Evolutionary conservation across 2,329 filamentous ascomycete species (phyloP).

Genomic region (Raffaelea deltoideospora): DNA sequence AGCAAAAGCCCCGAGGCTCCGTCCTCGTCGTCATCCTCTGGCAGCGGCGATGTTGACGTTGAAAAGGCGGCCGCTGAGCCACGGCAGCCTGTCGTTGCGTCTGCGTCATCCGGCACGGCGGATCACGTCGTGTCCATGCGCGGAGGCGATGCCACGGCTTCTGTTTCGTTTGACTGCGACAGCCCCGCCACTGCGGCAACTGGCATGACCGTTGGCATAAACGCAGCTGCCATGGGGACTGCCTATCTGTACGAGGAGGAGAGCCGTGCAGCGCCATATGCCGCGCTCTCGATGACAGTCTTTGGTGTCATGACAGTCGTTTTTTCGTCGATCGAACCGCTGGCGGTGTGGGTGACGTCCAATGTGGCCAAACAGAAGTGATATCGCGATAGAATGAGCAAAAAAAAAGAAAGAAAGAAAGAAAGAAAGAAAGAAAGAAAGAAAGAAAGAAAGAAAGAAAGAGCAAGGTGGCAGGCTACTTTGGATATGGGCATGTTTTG

Average conservation of each 20-base stretch:
- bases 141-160: neutral
- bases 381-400: too few relatives aligned
- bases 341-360: slow-evolving; percentile 22
- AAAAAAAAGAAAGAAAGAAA: neutral
- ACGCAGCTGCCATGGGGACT: slow-evolving; percentile 45
- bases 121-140: too few relatives aligned
- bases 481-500: too few relatives aligned
- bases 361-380: too few relatives aligned
- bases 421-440: neutral
- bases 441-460: too few relatives aligned
- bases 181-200: slow-evolving; percentile 28
- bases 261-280: slow-evolving; percentile 38
- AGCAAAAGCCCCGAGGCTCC: too few relatives aligned
- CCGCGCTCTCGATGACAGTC: slow-evolving; percentile 40
- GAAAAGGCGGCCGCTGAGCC: too few relatives aligned
- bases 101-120: too few relatives aligned
- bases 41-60: too few relatives aligned
- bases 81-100: too few relatives aligned
- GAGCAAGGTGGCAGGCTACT: too few relatives aligned
- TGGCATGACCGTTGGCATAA: slow-evolving; percentile 39
- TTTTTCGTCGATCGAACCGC: slow-evolving; percentile 32
- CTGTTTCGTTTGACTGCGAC: slow-evolving; percentile 5
- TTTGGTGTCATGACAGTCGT: slow-evolving; percentile 41
- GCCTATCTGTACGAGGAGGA: slow-evolving; percentile 38
- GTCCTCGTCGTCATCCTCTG: too few relatives aligned